Evolutionary conservation across 441 rosid genomes (phyloP).

Genomic region (Raphanus hybrid): DNA sequence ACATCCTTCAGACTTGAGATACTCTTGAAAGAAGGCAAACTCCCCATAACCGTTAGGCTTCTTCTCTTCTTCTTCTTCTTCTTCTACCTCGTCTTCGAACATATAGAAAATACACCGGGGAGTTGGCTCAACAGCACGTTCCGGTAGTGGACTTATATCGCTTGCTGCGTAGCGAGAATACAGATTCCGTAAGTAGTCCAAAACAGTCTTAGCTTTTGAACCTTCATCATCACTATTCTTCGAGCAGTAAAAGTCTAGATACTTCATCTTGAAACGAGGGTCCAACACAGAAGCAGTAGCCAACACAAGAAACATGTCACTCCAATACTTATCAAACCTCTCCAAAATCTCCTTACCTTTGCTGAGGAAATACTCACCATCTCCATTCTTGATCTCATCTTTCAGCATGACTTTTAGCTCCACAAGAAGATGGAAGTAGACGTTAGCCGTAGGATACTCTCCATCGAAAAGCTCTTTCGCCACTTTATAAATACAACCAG

Average conservation of each 20-base stretch:
- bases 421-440: constrained; percentile 63
- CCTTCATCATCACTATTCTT: constrained; percentile 64
- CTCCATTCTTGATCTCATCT: constrained; percentile 47
- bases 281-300: constrained; percentile 80
- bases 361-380: constrained; percentile 52
- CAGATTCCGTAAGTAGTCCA: too few species aligned
- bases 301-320: constrained; percentile 65
- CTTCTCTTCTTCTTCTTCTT: too few species aligned
- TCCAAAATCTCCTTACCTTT: constrained; percentile 53
- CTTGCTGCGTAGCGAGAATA: too few species aligned
- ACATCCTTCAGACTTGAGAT: too few species aligned
- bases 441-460: constrained; percentile 59
- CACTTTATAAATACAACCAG: constrained; percentile 72
- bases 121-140: too few species aligned
- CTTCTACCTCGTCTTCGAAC: too few species aligned
- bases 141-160: too few species aligned
- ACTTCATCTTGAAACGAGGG: constrained; percentile 83
- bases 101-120: too few species aligned
- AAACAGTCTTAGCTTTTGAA: background rate
- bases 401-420: constrained; percentile 65
- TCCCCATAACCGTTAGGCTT: too few species aligned
- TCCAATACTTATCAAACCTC: constrained; percentile 77
- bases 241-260: constrained; percentile 76
- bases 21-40: too few species aligned
- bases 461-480: constrained; percentile 55